A percentile compares a stretch with the other conserved stretches of the same genome.
These are phyloP conservation scores for Saururus chinensis DNA, from an alignment of 164 flowering plant genomes.

Conservation along the genomic window DNA sequence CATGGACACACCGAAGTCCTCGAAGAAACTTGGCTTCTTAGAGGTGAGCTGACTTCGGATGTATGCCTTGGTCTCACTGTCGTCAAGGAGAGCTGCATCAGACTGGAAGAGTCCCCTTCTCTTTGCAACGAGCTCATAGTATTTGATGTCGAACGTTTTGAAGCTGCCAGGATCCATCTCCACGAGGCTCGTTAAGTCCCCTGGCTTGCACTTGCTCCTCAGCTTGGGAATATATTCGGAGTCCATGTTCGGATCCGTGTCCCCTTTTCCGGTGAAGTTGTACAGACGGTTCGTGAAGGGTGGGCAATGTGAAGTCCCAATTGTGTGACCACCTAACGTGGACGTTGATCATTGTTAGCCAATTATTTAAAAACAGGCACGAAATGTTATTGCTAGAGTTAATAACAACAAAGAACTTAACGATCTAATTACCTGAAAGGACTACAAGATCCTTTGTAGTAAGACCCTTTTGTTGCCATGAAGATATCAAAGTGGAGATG, in stretches of 20 bases:
- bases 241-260: constrained; percentile 36
- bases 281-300: constrained; percentile 37
- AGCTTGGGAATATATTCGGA: constrained; percentile 20
- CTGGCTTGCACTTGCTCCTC: constrained; percentile 26
- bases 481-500: constrained; percentile 22
- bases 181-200: constrained; percentile 12
- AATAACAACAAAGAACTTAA: no score
- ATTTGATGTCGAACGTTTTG: constrained; percentile 32
- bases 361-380: no score
- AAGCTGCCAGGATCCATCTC: constrained; percentile 66
- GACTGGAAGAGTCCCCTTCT: constrained; percentile 46
- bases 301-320: constrained; percentile 45
- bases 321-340: constrained; percentile 45
- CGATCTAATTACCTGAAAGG: constrained; percentile 33
- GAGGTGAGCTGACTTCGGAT: constrained; percentile 15
- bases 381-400: no score
- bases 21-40: constrained; percentile 17
- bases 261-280: constrained; percentile 62
- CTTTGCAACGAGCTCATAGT: constrained; percentile 27
- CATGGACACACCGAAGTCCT: constrained; percentile 46
- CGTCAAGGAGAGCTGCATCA: constrained; percentile 46
- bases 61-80: constrained; percentile 26
- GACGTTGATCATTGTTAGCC: background rate
- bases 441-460: constrained; percentile 47
- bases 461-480: constrained; percentile 29